Conservation (phyloP, 495 filamentous ascomycete species). For the Tuber brumale region DNA sequence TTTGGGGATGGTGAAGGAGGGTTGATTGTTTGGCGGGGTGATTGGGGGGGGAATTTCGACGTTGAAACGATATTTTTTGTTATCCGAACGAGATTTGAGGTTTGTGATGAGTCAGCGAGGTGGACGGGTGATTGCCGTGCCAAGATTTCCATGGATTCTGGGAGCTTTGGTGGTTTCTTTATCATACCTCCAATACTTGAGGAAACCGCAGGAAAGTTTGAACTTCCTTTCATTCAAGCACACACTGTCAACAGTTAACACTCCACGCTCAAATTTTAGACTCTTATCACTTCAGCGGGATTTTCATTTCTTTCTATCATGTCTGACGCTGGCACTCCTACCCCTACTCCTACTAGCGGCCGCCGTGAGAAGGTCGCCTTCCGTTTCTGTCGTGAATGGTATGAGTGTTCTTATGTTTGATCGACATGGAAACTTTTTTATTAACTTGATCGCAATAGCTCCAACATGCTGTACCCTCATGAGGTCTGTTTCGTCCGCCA, state of each 20-base stretch:
- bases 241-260: background rate
- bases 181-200: background rate
- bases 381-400: conserved; percentile 96
- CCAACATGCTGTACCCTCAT: conserved; percentile 95
- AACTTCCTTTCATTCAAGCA: conserved; percentile 4
- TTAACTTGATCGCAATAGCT: conserved; percentile 47
- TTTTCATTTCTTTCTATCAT: conserved; percentile 8
- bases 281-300: background rate
- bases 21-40: conserved; percentile 10
- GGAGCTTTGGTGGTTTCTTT: conserved; percentile 1
- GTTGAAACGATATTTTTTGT: background rate
- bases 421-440: conserved; percentile 5
- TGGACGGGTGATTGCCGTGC: background rate
- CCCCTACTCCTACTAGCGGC: conserved; percentile 29
- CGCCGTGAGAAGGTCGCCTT: conserved; percentile 58
- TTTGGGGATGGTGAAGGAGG: conserved; percentile 3
- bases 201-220: background rate
- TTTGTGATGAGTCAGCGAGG: conserved; percentile 27
- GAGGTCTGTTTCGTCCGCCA: conserved; percentile 61
- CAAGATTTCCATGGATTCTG: background rate
- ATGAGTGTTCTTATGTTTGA: conserved; percentile 24
- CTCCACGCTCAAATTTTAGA: background rate
- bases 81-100: conserved; percentile 15
- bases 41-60: background rate
- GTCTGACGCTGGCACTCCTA: conserved; percentile 37